A percentile compares a stretch with the other conserved stretches of the same genome.
These are phyloP conservation scores for Achaetomiella virescens DNA, from an alignment of 495 filamentous ascomycete genomes.

Conservation along the genomic window DNA sequence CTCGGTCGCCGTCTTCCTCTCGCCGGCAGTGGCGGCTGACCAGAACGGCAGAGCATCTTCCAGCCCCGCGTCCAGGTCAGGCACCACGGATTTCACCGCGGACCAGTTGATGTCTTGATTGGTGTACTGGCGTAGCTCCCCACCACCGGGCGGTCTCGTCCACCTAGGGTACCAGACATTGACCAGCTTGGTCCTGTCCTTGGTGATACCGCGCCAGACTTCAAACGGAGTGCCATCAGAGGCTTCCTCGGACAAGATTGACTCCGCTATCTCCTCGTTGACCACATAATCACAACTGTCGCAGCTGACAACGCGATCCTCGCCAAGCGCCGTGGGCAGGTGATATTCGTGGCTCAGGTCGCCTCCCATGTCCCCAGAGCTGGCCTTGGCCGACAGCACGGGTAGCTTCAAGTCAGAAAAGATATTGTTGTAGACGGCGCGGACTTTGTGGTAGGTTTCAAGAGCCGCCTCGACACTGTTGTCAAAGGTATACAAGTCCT, in stretches of 20 bases:
- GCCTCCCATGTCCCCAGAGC: conserved; percentile 94
- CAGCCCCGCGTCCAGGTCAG: conserved; percentile 66
- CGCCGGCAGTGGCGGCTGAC: conserved; percentile 27
- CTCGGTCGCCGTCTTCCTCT: conserved; percentile 17
- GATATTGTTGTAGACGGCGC: conserved; percentile 60
- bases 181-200: conserved; percentile 59
- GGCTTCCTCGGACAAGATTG: conserved; percentile 4
- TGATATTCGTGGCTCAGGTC: conserved; percentile 92
- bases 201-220: conserved; percentile 63
- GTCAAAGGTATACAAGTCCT: conserved; percentile 97
- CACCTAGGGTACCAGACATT: conserved; percentile 57
- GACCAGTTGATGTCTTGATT: conserved; percentile 59
- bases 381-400: conserved; percentile 77
- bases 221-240: conserved; percentile 1
- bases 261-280: conserved; percentile 68
- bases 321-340: conserved; percentile 70
- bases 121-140: conserved; percentile 15
- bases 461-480: conserved; percentile 55
- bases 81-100: conserved; percentile 63
- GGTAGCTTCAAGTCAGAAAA: conserved; percentile 82
- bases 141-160: conserved; percentile 18
- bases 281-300: conserved; percentile 64
- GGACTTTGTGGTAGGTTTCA: conserved; percentile 69
- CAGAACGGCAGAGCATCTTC: conserved; percentile 56
- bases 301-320: conserved; percentile 79